Base-by-base conservation (phyloP, 495 filamentous ascomycete genomes). In the Xylaria venustula region DNA sequence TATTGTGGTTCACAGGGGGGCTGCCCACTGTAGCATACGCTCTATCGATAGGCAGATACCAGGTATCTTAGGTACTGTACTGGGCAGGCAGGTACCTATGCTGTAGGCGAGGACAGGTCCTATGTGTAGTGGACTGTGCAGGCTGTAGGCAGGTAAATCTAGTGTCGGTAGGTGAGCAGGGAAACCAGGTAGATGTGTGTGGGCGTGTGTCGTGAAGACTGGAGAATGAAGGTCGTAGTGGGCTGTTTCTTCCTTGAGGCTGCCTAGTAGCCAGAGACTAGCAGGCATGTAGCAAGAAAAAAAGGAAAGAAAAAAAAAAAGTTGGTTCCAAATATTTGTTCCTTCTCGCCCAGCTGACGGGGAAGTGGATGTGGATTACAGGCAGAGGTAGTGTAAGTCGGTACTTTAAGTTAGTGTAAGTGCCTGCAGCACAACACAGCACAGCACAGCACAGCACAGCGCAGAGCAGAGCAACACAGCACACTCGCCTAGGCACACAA, bases 11-110 rank as follows among this genome's bases (percentile, higher is more conserved):
- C 54, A 49, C 22, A 47, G 32, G 19, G 42, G 54, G 42, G 30
- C 37, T 19, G 56, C 28, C 56, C 46, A 32, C 34, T 58, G 15
- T 42, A 50, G 19, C 22, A 41, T 41, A n/a, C 22, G 42, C 37
- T 37, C 48, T 61, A 61, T 61, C 58, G 58, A 56, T 56, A 46
- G 23, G 53, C 22, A 22, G n/a, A 4, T 45, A 22, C n/a, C 11
- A 34, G 14, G 42, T 20, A 22, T 3, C 42, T 20, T 3, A 20
- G 17, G n/a, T 45, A 45, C n/a, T 4, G 19, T 6, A 4, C 5
- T 45, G 15, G n/a, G 42, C 22, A 22, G 30, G 30, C 11, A 34
- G 30, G 30, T 34, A 34, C 30, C 30, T 34, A 34, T 34, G 30
- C 30, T 5, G 30, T n/a, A n/a, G n/a, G n/a, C n/a, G n/a, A n/a